Percentiles rank a stretch among this genome's conserved stretches.
Conservation (phyloP, 1,284 basidiomycete genomes). For the Dichomitus squalens region DNA sequence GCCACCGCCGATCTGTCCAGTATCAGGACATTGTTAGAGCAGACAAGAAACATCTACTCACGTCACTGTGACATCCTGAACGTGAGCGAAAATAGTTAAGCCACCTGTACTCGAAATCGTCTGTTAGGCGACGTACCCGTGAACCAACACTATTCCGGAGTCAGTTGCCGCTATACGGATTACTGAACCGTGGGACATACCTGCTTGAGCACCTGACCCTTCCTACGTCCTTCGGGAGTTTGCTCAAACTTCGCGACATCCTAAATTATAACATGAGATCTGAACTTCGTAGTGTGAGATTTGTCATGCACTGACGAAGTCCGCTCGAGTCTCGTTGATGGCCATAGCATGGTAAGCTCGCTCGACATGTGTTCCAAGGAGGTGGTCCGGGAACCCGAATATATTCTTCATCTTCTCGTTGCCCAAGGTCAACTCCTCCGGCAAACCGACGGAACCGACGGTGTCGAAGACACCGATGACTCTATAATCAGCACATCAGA, state of each 20-base stretch:
- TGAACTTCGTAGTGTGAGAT: neutral
- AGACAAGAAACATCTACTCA: neutral
- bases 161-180: neutral
- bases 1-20: constrained; percentile 65
- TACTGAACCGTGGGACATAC: constrained; percentile 36
- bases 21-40: neutral
- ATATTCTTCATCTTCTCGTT: constrained; percentile 45
- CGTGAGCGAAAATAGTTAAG: neutral
- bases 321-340: constrained; percentile 61
- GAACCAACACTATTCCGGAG: constrained; percentile 63
- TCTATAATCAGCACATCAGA: constrained; percentile 35
- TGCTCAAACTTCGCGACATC: constrained; percentile 57
- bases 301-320: constrained; percentile 53
- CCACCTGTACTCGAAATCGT: neutral
- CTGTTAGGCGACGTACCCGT: constrained; percentile 42
- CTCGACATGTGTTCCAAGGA: constrained; percentile 64
- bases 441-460: constrained; percentile 68
- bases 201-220: constrained; percentile 64
- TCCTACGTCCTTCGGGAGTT: constrained; percentile 50
- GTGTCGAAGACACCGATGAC: constrained; percentile 76
- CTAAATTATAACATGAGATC: neutral
- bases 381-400: constrained; percentile 64
- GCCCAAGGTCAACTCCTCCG: constrained; percentile 56
- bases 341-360: constrained; percentile 69
- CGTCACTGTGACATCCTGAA: constrained; percentile 21